Conservation (phyloP, 495 filamentous ascomycete genomes). For the Alectoria sarmentosa region DNA sequence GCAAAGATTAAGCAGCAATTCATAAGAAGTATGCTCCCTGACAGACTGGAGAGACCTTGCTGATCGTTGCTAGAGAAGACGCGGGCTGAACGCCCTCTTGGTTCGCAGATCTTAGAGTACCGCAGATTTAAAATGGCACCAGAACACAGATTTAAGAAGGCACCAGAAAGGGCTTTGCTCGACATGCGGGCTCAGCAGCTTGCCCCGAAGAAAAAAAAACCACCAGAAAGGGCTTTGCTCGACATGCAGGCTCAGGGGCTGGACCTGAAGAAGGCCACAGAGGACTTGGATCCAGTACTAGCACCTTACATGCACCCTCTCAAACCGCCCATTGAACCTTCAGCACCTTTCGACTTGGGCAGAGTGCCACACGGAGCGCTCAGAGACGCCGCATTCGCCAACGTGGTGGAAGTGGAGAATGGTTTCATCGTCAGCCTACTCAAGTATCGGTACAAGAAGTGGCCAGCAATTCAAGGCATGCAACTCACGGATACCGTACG, state of each 20-base stretch:
- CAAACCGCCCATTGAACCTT: background rate
- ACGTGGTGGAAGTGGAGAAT: background rate
- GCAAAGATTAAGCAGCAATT: background rate
- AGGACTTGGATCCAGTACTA: no score
- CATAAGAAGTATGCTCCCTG: background rate
- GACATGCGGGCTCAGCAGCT: no score
- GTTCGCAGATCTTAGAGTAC: background rate
- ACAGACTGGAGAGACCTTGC: background rate
- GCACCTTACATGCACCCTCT: background rate
- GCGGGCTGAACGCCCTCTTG: background rate
- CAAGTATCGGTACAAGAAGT: background rate
- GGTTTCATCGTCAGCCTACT: background rate
- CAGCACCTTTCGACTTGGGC: background rate
- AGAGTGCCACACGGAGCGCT: background rate
- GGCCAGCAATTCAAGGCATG: background rate
- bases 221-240: no score
- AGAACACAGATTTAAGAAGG: no score
- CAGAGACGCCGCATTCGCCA: background rate
- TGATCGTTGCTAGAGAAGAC: background rate
- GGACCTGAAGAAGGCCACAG: no score
- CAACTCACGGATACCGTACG: background rate
- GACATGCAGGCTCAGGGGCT: no score
- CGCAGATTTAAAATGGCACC: rapidly evolving
- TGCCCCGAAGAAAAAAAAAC: no score
- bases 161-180: no score